A percentile compares a stretch with the other conserved stretches of the same genome.
Evolutionary conservation across 352 stramenopile genomes (phyloP).

Genomic region (Globisporangium acanthophoron): DNA sequence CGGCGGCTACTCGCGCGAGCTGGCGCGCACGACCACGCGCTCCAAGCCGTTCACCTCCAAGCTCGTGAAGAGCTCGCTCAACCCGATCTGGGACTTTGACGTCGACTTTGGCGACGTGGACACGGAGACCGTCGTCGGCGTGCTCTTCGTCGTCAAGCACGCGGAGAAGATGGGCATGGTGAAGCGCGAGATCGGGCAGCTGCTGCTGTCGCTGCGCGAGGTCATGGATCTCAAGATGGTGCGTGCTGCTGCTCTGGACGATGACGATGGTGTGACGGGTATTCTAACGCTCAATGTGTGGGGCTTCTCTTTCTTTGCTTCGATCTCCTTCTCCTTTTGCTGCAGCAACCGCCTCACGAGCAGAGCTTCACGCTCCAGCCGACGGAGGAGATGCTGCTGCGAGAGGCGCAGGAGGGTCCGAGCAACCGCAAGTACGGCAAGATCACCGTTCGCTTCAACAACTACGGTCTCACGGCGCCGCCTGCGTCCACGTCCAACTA

Average conservation of each 20-base stretch:
- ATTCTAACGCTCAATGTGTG: neutral
- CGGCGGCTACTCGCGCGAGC: constrained; percentile 5
- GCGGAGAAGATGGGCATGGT: constrained; percentile 69
- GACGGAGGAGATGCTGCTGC: constrained; percentile 50
- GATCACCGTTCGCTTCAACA: constrained; percentile 60
- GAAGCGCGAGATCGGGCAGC: constrained; percentile 67
- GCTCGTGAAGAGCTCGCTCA: constrained; percentile 66
- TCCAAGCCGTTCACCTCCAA: constrained; percentile 52
- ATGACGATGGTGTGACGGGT: neutral
- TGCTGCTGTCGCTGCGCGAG: constrained; percentile 56
- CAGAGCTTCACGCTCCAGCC: constrained; percentile 52
- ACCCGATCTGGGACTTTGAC: constrained; percentile 79
- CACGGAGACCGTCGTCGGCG: constrained; percentile 54
- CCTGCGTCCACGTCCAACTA: constrained; percentile 29
- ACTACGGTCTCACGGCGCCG: constrained; percentile 40
- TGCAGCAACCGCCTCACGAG: constrained; percentile 51
- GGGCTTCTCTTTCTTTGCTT: neutral
- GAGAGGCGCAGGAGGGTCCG: constrained; percentile 32
- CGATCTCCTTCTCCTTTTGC: neutral
- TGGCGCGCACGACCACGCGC: constrained; percentile 17
- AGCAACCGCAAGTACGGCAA: constrained; percentile 68
- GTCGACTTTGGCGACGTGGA: constrained; percentile 78
- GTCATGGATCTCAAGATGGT: constrained; percentile 76
- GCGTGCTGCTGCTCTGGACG: neutral
- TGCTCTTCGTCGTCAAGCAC: constrained; percentile 63